Conservation (phyloP, 1,284 basidiomycete species). For the Pyrrhoderma noxium region DNA sequence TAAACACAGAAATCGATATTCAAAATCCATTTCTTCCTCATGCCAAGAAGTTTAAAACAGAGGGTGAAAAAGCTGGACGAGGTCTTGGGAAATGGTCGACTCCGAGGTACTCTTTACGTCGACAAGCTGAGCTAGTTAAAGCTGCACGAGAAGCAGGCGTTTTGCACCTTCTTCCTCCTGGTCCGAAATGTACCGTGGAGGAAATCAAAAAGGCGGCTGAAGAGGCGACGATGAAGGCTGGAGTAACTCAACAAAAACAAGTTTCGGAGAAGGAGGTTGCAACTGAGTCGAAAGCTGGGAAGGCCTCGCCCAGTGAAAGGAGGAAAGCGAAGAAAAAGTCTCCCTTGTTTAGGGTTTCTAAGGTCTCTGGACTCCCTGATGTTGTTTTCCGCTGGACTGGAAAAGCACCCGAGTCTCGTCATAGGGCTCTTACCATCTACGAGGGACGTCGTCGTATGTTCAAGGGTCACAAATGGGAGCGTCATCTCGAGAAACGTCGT, state of each 20-base stretch:
- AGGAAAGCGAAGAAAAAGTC: neutral
- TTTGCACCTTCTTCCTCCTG: slow-evolving; percentile 20
- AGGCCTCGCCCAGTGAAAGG: neutral
- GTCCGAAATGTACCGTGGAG: slow-evolving; percentile 13
- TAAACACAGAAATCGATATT: neutral
- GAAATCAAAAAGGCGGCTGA: slow-evolving; percentile 5
- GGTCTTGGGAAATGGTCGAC: slow-evolving; percentile 46
- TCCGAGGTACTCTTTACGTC: slow-evolving; percentile 61
- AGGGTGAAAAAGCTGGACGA: neutral
- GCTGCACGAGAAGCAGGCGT: slow-evolving; percentile 39
- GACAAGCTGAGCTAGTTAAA: slow-evolving; percentile 73
- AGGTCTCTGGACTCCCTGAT: slow-evolving; percentile 11
- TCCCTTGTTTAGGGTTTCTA: neutral
- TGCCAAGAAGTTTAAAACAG: neutral
- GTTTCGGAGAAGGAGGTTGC: neutral
- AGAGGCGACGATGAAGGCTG: neutral
- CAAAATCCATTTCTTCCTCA: slow-evolving; percentile 14
- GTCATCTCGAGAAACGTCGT: slow-evolving; percentile 38
- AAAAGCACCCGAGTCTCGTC: slow-evolving; percentile 49
- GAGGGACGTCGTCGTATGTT: slow-evolving; percentile 73
- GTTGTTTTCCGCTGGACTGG: slow-evolving; percentile 26
- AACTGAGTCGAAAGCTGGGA: too few species aligned
- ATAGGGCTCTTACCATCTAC: slow-evolving; percentile 50
- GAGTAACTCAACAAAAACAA: too few species aligned
- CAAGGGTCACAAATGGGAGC: slow-evolving; percentile 81